phyloP scores from a whole-genome alignment of 1,284 basidiomycete genomes.

The Tetrapyrgos nigripes region DNA sequence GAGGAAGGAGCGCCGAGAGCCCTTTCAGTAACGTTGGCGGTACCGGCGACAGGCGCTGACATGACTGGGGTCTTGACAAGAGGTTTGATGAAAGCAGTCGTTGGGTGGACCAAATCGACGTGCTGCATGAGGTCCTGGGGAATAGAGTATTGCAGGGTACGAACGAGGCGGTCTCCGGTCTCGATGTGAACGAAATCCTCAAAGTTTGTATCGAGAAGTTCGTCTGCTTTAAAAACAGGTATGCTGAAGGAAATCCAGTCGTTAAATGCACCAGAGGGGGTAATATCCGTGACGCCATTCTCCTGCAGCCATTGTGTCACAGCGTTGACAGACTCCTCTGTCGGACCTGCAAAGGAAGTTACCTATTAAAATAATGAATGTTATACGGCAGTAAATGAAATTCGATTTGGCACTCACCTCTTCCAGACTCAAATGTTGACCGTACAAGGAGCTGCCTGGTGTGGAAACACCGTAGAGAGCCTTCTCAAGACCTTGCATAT shows the following conservation, averaged over 20 bases:
- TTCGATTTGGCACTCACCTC: constrained; percentile 17
- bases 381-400: neutral
- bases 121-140: constrained; percentile 14
- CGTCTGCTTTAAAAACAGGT: constrained; percentile 9
- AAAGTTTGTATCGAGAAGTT: constrained; percentile 13
- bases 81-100: constrained; percentile 8
- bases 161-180: constrained; percentile 5
- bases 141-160: constrained; percentile 18
- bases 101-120: constrained; percentile 18
- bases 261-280: constrained; percentile 1
- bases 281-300: constrained; percentile 7
- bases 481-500: constrained; percentile 25
- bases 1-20: constrained; percentile 15
- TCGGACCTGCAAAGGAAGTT: constrained; percentile 8
- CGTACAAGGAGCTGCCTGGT: constrained; percentile 24
- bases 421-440: constrained; percentile 22
- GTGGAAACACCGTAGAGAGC: constrained; percentile 24
- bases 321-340: constrained; percentile 2
- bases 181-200: constrained; percentile 11
- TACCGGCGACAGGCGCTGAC: neutral
- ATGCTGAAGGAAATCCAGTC: constrained; percentile 12
- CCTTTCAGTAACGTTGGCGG: constrained; percentile 4
- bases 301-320: constrained; percentile 16
- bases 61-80: neutral
- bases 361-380: constrained; percentile 5